phyloP scores from a whole-genome alignment of 108 stramenopile genomes.

The Skeletonema marinoi region DNA sequence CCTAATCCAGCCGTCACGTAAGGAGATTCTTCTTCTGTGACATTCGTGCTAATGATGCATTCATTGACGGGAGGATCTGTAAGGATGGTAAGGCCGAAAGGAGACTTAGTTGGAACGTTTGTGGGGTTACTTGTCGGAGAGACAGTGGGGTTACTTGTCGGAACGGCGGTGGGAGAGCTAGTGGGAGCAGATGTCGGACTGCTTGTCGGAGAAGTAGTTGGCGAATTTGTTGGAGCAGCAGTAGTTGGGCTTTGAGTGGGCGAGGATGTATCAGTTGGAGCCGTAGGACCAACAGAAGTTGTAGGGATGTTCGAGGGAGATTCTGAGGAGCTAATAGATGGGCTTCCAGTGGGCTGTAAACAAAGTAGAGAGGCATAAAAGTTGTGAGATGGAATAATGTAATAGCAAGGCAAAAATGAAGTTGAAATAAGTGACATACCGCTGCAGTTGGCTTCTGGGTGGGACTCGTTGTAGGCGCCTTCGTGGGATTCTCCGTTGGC shows the following conservation, averaged over 20 bases:
- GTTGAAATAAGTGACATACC: not conserved
- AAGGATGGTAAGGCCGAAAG: not conserved
- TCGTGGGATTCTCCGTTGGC: conserved; percentile 1
- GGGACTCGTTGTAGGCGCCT: conserved; percentile 1
- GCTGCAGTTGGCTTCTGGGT: not conserved
- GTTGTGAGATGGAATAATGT: not conserved
- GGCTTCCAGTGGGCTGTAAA: conserved; percentile 1
- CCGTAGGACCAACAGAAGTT: not conserved
- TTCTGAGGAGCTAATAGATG: not conserved
- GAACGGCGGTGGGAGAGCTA: not conserved
- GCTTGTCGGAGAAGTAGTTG: not conserved
- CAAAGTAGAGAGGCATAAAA: not conserved
- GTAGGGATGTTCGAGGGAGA: not conserved
- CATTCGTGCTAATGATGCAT: not conserved
- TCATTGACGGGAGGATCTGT: not conserved
- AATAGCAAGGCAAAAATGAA: not conserved
- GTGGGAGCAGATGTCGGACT: not conserved
- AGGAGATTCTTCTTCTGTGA: not conserved
- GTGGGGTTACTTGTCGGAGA: not conserved
- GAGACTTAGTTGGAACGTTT: conserved; percentile 3
- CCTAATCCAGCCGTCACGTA: not conserved
- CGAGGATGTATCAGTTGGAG: not conserved
- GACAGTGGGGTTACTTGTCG: not conserved
- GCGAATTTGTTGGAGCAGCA: not conserved
- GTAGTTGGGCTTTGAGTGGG: not conserved